phyloP scores from a whole-genome alignment of 2,329 filamentous ascomycete genomes.

The Paracorniculantispora psalliotae region DNA sequence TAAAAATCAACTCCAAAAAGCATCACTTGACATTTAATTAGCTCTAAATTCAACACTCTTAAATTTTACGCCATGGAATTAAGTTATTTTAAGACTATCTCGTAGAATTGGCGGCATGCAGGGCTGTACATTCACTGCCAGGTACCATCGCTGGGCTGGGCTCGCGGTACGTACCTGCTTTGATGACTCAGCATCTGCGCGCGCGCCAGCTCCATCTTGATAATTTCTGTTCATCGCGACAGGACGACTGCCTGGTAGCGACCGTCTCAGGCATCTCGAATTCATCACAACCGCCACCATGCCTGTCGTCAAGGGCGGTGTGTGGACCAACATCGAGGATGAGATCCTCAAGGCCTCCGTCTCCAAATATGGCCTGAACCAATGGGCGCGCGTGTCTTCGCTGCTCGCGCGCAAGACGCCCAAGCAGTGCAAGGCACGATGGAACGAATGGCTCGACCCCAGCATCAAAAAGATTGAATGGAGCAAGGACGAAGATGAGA shows the following conservation, averaged over 20 bases:
- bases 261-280: neutral
- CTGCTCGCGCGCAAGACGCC: conserved; percentile 94
- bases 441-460: conserved; percentile 97
- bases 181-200: conserved; percentile 9
- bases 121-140: neutral
- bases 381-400: conserved; percentile 98
- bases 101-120: no score
- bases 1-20: neutral
- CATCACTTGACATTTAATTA: no score
- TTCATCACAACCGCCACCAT: conserved; percentile 37
- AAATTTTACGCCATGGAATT: no score
- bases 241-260: neutral
- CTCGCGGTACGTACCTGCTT: neutral
- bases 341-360: conserved; percentile 96
- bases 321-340: conserved; percentile 78
- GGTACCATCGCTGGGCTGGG: neutral
- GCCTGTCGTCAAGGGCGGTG: conserved; percentile 70
- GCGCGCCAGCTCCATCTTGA: conserved; percentile 8
- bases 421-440: conserved; percentile 98
- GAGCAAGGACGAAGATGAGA: conserved; percentile 98
- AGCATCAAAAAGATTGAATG: conserved; percentile 98
- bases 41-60: no score
- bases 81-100: no score
- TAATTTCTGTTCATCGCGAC: conserved; percentile 10
- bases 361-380: conserved; percentile 91